phyloP scores from a whole-genome alignment of 2,329 filamentous ascomycete species.

The Epicoccum sorghinum region DNA sequence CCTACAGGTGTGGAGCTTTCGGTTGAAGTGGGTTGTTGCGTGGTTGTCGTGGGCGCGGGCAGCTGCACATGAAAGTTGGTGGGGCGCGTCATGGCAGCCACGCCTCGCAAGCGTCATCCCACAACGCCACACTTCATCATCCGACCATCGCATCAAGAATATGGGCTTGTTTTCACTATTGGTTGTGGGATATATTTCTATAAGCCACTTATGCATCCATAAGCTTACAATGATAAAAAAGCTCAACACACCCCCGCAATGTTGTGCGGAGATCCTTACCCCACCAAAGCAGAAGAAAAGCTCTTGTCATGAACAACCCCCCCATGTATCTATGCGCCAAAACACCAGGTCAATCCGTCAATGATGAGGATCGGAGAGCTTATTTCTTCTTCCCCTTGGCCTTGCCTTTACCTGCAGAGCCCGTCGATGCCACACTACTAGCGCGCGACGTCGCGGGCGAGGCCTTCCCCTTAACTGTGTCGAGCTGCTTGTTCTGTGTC shows the following conservation, averaged over 20 bases:
- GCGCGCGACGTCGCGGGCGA: conserved; percentile 83
- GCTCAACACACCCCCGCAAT: conserved; percentile 3
- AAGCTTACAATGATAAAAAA: not conserved
- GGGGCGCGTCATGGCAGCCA: conserved; percentile 16
- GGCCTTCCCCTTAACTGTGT: conserved; percentile 78
- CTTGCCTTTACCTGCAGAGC: conserved; percentile 60
- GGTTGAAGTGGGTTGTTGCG: not conserved
- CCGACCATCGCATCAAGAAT: no score
- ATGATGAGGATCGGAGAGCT: not conserved
- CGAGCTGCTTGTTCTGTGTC: conserved; percentile 86
- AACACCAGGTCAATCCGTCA: conserved; percentile 22
- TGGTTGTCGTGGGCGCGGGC: not conserved
- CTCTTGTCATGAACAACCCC: not conserved
- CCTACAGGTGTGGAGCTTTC: not conserved
- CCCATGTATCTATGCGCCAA: conserved; percentile 13
- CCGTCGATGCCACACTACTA: conserved; percentile 82
- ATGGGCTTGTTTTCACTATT: not conserved
- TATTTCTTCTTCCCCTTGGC: conserved; percentile 59
- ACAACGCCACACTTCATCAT: conserved; percentile 2
- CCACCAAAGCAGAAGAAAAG: not conserved
- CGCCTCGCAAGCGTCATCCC: not conserved
- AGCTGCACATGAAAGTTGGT: conserved; percentile 11
- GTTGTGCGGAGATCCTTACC: conserved; percentile 7
- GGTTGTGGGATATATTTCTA: not conserved
- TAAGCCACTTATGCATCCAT: not conserved